These are phyloP conservation scores for Entomophthora muscae DNA, from an alignment of 371 early-diverging fungal genomes.

Conservation along the genomic window DNA sequence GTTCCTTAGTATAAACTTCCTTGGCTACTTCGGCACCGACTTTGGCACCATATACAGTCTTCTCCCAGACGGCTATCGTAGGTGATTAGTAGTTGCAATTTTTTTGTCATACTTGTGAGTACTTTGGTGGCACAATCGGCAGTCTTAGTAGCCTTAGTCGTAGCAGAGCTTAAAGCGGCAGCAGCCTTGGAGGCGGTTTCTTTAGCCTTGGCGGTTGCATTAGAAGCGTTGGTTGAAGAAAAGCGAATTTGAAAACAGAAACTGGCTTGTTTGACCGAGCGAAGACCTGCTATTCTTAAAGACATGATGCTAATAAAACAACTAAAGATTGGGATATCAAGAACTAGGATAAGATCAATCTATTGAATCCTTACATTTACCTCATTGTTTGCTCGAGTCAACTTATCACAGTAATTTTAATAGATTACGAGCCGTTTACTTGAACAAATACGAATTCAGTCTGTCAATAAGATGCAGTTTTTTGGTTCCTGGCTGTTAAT, in stretches of 20 bases:
- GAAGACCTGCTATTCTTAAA: neutral
- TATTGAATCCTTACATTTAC: too few species aligned
- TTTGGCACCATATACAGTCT: conserved; percentile 32
- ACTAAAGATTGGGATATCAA: too few species aligned
- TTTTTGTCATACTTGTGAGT: neutral
- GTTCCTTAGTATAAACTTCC: conserved; percentile 12
- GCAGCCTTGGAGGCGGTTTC: neutral
- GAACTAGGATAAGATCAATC: too few species aligned
- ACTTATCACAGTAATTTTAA: too few species aligned
- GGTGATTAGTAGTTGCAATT: neutral
- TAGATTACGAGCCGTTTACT: too few species aligned
- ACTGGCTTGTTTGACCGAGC: neutral
- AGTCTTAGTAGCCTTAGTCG: neutral
- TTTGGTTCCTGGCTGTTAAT: too few species aligned
- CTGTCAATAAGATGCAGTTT: too few species aligned
- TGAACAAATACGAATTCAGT: too few species aligned
- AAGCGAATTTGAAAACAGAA: neutral
- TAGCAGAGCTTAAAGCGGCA: neutral
- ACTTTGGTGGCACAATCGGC: neutral
- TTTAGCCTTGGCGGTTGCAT: neutral
- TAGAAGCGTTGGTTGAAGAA: neutral
- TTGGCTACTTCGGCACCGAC: conserved; percentile 25
- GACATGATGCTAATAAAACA: neutral
- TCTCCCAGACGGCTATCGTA: conserved; percentile 16
- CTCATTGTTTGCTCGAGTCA: too few species aligned